Percentiles rank a stretch among this genome's conserved stretches.
These are phyloP conservation scores for Astrephomene gubernaculifera DNA, from an alignment of 139 green algal genomes.

Conservation along the genomic window DNA sequence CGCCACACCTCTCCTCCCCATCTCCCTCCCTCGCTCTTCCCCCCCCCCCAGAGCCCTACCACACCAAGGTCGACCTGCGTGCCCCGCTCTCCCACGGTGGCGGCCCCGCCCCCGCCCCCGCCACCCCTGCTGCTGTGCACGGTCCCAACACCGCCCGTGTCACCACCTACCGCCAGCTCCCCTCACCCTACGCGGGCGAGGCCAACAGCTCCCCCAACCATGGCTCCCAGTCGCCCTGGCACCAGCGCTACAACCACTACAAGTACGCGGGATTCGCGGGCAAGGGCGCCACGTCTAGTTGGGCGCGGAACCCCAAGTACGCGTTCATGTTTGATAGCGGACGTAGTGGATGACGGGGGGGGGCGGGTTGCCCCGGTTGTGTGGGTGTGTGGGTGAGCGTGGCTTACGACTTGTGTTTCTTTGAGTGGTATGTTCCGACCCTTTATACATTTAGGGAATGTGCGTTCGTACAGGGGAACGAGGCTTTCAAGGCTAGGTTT, in stretches of 20 bases:
- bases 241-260: conserved; percentile 65
- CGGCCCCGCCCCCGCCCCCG: conserved; percentile 4
- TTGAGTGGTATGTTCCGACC: too few species aligned
- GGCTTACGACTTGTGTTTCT: too few species aligned
- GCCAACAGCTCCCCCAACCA: conserved; percentile 51
- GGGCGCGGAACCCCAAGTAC: conserved; percentile 63
- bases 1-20: not conserved
- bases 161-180: conserved; percentile 50
- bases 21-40: not conserved
- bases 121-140: not conserved
- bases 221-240: conserved; percentile 60
- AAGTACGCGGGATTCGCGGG: conserved; percentile 62
- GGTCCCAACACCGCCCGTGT: conserved; percentile 15
- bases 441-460: too few species aligned
- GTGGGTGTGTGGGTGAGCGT: too few species aligned
- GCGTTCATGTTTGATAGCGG: conserved; percentile 48
- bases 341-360: not conserved
- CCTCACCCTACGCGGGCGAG: conserved; percentile 26
- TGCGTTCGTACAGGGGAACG: too few species aligned
- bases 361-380: not conserved
- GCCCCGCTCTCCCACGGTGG: too few species aligned
- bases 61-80: conserved; percentile 27
- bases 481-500: too few species aligned
- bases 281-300: conserved; percentile 50
- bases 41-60: conserved; percentile 35